Conservation (phyloP, 169 alveolate species). For the Amoebophrya sp. region DNA sequence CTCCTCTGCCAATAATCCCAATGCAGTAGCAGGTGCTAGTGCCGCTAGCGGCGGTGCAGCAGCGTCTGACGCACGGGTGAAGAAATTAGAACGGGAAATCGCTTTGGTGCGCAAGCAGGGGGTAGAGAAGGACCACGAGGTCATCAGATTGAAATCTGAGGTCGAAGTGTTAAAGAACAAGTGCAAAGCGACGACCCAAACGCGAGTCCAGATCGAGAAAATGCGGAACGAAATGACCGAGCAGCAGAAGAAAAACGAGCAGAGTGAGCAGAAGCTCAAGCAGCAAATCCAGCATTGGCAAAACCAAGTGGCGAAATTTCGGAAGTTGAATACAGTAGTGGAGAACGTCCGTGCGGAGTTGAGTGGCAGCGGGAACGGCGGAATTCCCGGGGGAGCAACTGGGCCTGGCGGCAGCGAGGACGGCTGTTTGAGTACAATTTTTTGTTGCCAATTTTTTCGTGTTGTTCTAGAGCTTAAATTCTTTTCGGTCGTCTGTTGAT, state of each 20-base stretch:
- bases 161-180: neutral
- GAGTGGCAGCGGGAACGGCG: too few relatives aligned
- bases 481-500: too few relatives aligned
- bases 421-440: too few relatives aligned
- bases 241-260: neutral
- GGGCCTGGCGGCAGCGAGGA: too few relatives aligned
- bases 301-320: neutral
- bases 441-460: too few relatives aligned
- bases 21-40: too few relatives aligned
- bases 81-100: neutral
- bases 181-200: neutral
- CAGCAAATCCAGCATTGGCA: neutral
- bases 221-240: constrained; percentile 9
- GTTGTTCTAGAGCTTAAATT: too few relatives aligned
- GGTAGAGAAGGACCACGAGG: constrained; percentile 12
- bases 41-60: too few relatives aligned
- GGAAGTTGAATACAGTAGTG: neutral
- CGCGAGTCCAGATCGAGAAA: neutral
- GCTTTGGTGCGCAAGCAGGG: neutral
- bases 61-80: too few relatives aligned
- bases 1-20: too few relatives aligned
- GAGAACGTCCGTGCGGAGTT: neutral
- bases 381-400: too few relatives aligned
- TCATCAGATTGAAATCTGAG: neutral
- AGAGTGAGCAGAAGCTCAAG: neutral